Base-by-base conservation (phyloP, 495 filamentous ascomycete species). In the Amorphotheca resinae region DNA sequence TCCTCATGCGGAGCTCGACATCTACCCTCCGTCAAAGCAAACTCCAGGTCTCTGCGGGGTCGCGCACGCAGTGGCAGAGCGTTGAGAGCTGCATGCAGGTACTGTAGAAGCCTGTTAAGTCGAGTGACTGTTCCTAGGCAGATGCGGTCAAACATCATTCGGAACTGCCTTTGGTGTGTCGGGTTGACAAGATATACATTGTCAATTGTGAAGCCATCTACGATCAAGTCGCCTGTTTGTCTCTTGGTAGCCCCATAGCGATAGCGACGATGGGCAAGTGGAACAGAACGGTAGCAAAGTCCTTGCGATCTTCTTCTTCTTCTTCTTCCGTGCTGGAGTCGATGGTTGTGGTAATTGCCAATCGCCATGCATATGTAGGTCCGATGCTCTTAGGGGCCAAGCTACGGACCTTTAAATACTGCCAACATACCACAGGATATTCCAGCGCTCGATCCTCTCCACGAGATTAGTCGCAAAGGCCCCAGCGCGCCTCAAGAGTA, bases 111-210 rank as follows among this genome's bases (percentile, higher is more conserved):
- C n/a, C n/a, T n/a, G n/a, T 71, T 64, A 45, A 77, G 76, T 0
- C 73, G 72, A 1, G 72, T 76, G 12, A 67, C 58, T 4, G 69
- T 74, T 1, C 72, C 71, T 44, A 76, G 76, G 38, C 75, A 73
- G 41, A 77, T 76, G 20, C 68, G 63, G 44, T 69, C 67, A 28
- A 77, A 63, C 0, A 68, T 71, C 37, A 73, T 52, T 47, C 76
- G 73, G n/a, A 76, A 64, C 68, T 0, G 66, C 71, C 44, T 77
- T 73, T 73, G 73, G 50, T 70, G 76, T n/a, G 50, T 43, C 0
- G 72, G 70, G 43, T 69, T 64, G 22, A 67, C 59, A 4, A 77
- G 60, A 36, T 74, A 71, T 9, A 69, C 69, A 56, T 67, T 67
- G 18, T 71, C 73, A 0, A 75, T 61, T 11, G 75, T 56, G 50